Evolutionary conservation across 106 monocot genomes (phyloP).

Genomic region (Narthecium ossifragum): DNA sequence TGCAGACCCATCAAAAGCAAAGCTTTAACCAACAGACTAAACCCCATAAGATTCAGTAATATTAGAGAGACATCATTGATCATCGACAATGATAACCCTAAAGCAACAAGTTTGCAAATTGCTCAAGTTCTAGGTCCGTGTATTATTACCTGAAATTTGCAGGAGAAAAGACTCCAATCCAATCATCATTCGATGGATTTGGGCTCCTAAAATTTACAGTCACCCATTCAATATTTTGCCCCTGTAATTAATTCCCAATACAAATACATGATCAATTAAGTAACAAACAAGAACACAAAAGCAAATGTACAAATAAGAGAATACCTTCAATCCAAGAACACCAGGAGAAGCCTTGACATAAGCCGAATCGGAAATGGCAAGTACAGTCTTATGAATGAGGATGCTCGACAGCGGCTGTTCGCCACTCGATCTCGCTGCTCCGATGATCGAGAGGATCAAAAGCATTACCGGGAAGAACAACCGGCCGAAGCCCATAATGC

Average conservation of each 20-base stretch:
- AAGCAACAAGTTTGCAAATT: neutral
- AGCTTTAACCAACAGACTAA: no score
- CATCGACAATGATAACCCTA: neutral
- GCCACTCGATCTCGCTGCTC: constrained; percentile 34
- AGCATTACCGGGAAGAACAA: no score
- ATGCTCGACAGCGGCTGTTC: constrained; percentile 78
- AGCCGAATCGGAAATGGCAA: constrained; percentile 41
- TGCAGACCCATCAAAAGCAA: no score
- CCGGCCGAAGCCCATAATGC: no score
- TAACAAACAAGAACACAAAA: no score
- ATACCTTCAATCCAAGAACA: constrained; percentile 65
- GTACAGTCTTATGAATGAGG: constrained; percentile 39
- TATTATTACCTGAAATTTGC: constrained; percentile 71
- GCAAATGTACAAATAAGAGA: no score
- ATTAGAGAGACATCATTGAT: no score
- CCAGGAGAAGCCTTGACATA: constrained; percentile 49
- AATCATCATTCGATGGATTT: constrained; percentile 71
- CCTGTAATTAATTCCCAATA: constrained; percentile 23
- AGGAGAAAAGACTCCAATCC: constrained; percentile 99
- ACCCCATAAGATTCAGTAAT: no score
- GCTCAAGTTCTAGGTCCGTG: neutral
- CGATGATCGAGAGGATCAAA: no score
- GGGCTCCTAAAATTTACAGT: constrained; percentile 45
- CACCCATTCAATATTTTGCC: constrained; percentile 70
- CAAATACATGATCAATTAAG: neutral